These are phyloP conservation scores for Trypanosoma melophagium DNA, from an alignment of 208 protist genomes.

Conservation along the genomic window DNA sequence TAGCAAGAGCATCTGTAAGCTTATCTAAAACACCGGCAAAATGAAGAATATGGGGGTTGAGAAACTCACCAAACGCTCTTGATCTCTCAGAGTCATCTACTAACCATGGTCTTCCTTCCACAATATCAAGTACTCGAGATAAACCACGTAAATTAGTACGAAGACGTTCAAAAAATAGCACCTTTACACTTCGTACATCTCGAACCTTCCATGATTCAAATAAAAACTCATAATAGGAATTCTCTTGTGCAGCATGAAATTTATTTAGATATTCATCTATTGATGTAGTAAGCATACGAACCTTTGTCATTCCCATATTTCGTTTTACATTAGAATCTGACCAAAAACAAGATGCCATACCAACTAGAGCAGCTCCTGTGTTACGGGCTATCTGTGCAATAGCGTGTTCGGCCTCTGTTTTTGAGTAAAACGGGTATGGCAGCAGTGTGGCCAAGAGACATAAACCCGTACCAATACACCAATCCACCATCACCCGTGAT, in stretches of 20 bases:
- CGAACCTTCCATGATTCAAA: slow-evolving; percentile 72
- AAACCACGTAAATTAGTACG: slow-evolving; percentile 81
- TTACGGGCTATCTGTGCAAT: slow-evolving; percentile 57
- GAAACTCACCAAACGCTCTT: slow-evolving; percentile 57
- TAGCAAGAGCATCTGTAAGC: slow-evolving; percentile 53
- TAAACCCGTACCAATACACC: slow-evolving; percentile 77
- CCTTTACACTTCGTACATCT: slow-evolving; percentile 66
- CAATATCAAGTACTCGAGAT: slow-evolving; percentile 79
- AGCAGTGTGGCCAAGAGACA: slow-evolving; percentile 71
- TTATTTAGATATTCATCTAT: slow-evolving; percentile 60
- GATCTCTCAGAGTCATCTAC: slow-evolving; percentile 76
- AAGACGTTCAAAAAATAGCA: slow-evolving; percentile 58
- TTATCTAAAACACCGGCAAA: slow-evolving; percentile 65
- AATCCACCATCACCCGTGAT: slow-evolving; percentile 84
- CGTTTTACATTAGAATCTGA: slow-evolving; percentile 78
- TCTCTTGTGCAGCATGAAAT: slow-evolving; percentile 64
- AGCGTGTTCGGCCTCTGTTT: slow-evolving; percentile 48
- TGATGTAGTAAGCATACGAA: slow-evolving; percentile 61
- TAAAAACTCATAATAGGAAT: slow-evolving; percentile 82
- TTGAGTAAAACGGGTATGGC: slow-evolving; percentile 81
- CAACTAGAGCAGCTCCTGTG: slow-evolving; percentile 66
- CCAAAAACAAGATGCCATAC: slow-evolving; percentile 85
- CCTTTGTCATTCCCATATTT: slow-evolving; percentile 86
- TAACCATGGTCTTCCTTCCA: slow-evolving; percentile 61
- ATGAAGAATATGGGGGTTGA: slow-evolving; percentile 56